Percentiles rank a stretch among this genome's conserved stretches.
These are phyloP conservation scores for Marvania coccoides DNA, from an alignment of 139 green algal species.

Conservation along the genomic window DNA sequence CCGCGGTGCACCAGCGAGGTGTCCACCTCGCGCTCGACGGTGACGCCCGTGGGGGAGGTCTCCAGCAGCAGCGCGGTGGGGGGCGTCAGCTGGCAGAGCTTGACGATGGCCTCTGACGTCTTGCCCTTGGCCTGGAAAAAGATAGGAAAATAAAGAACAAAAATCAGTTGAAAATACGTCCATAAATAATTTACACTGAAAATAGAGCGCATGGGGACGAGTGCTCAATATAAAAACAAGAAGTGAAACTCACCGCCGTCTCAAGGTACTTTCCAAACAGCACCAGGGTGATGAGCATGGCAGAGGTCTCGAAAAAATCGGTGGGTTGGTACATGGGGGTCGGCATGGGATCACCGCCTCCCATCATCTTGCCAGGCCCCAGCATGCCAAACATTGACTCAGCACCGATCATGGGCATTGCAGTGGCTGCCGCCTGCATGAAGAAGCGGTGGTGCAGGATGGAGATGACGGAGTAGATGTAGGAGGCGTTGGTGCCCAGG, in stretches of 20 bases:
- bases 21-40: conserved; percentile 55
- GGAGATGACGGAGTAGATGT: conserved; percentile 82
- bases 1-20: conserved; percentile 72
- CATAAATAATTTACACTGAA: neutral
- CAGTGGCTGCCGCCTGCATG: conserved; percentile 25
- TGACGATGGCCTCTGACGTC: conserved; percentile 75
- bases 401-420: neutral
- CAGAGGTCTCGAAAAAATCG: conserved; percentile 96
- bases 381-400: neutral
- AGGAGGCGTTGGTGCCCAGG: conserved; percentile 88
- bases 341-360: neutral
- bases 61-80: conserved; percentile 66
- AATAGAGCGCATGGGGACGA: neutral
- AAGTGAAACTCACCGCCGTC: conserved; percentile 21
- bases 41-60: conserved; percentile 19
- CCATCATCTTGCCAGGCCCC: neutral
- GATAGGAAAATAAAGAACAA: neutral
- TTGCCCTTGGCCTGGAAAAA: conserved; percentile 49
- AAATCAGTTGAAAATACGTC: neutral
- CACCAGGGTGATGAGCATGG: conserved; percentile 97
- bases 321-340: conserved; percentile 54
- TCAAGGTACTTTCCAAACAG: conserved; percentile 70
- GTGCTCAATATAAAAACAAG: neutral
- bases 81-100: conserved; percentile 71
- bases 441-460: conserved; percentile 67